Evolutionary conservation across 495 filamentous ascomycete species (phyloP).

Genomic region (Podospora fimiseda): DNA sequence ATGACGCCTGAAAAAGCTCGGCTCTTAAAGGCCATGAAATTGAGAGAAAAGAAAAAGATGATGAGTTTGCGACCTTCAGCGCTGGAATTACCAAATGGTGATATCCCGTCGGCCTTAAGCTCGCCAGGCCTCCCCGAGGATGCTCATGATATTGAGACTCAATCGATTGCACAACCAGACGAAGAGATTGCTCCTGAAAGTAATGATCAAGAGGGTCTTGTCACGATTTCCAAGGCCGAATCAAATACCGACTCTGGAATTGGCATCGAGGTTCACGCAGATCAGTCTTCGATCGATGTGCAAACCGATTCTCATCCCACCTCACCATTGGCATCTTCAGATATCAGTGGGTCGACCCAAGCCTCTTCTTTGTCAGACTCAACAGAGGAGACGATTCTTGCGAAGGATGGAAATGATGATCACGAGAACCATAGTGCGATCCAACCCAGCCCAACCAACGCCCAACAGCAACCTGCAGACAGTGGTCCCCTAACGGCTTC

Average conservation of each 20-base stretch:
- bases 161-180: not conserved
- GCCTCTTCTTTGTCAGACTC: conserved; percentile 51
- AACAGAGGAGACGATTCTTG: conserved; percentile 46
- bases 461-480: not conserved
- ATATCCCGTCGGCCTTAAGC: conserved; percentile 13
- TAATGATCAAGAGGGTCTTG: conserved; percentile 12
- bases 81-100: conserved; percentile 5
- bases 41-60: conserved; percentile 72
- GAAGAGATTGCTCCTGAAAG: conserved; percentile 5
- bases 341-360: conserved; percentile 46
- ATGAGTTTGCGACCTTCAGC: conserved; percentile 23
- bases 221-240: conserved; percentile 31
- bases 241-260: conserved; percentile 37
- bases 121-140: conserved; percentile 12
- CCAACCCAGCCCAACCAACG: no score
- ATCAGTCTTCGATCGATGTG: conserved; percentile 30
- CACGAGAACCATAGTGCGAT: no score
- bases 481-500: not conserved
- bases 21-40: conserved; percentile 87
- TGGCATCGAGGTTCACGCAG: conserved; percentile 31
- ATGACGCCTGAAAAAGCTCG: conserved; percentile 86
- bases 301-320: conserved; percentile 45
- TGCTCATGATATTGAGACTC: not conserved
- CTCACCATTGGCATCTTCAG: conserved; percentile 42
- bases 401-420: conserved; percentile 12